These are phyloP conservation scores for Mortierella sp. DNA, from an alignment of 371 early-diverging fungal genomes.

Conservation along the genomic window DNA sequence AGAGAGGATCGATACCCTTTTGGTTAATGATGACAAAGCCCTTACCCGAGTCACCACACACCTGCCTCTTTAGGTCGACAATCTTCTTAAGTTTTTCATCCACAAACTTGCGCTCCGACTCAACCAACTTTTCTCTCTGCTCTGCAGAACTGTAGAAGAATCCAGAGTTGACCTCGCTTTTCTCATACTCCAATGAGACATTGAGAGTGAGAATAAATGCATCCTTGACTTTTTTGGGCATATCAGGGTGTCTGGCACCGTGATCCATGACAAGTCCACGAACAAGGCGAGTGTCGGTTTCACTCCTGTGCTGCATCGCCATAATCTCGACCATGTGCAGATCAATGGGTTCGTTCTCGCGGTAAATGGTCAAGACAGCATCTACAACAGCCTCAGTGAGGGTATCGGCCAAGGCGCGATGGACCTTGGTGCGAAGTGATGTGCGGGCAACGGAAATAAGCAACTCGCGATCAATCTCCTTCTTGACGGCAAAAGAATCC, in stretches of 20 bases:
- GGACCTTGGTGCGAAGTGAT: conserved; percentile 97
- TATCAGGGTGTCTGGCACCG: conserved; percentile 99
- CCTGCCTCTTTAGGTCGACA: conserved; percentile 96
- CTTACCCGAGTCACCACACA: conserved; percentile 86
- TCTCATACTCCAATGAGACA: conserved; percentile 99
- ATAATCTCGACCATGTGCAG: conserved; percentile 99
- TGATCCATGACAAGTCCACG: conserved; percentile 99
- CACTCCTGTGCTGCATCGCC: conserved; percentile 99
- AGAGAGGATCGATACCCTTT: conserved; percentile 99
- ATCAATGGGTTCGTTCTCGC: conserved; percentile 90
- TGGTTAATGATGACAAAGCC: conserved; percentile 99
- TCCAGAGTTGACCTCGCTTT: conserved; percentile 99
- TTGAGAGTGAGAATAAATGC: conserved; percentile 97
- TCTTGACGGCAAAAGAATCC: conserved; percentile 84
- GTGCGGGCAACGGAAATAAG: conserved; percentile 95
- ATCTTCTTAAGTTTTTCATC: conserved; percentile 95
- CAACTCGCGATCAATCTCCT: conserved; percentile 89
- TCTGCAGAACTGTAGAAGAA: conserved; percentile 99
- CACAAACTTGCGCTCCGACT: conserved; percentile 97
- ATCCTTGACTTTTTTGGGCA: conserved; percentile 98
- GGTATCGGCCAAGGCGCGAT: conserved; percentile 88
- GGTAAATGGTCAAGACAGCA: conserved; percentile 91
- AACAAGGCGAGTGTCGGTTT: conserved; percentile 94
- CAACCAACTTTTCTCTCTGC: conserved; percentile 98
- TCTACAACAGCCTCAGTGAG: conserved; percentile 98